Evolutionary conservation across 1,284 basidiomycete species (phyloP).

Genomic region (Athelia sp.): DNA sequence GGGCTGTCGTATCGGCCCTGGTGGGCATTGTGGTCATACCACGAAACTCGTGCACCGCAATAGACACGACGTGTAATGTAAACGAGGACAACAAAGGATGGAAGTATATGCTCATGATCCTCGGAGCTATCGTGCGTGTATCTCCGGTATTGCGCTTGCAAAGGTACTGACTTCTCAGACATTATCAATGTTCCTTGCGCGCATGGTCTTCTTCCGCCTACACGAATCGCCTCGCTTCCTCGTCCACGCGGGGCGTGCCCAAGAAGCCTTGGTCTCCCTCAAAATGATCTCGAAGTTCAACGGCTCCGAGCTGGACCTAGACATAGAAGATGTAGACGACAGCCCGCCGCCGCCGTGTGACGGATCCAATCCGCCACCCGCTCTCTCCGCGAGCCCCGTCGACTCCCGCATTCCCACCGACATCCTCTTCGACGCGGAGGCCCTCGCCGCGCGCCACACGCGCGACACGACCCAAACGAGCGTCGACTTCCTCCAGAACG

Average conservation of each 20-base stretch:
- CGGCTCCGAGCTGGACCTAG: conserved; percentile 62
- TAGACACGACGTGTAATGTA: conserved; percentile 53
- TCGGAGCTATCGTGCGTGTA: conserved; percentile 73
- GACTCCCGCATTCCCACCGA: not conserved
- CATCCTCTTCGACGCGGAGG: conserved; percentile 5
- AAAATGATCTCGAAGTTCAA: conserved; percentile 84
- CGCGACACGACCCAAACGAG: conserved; percentile 12
- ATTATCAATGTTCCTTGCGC: conserved; percentile 78
- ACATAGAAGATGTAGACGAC: conserved; percentile 71
- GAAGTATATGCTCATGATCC: conserved; percentile 73
- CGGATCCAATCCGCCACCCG: conserved; percentile 1
- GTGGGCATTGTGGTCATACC: conserved; percentile 80
- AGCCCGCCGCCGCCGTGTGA: conserved; percentile 19
- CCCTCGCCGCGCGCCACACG: not conserved
- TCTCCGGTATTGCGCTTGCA: conserved; percentile 8
- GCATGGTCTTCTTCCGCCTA: conserved; percentile 85
- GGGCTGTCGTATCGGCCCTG: conserved; percentile 79
- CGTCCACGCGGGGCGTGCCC: conserved; percentile 75
- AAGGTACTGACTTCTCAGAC: conserved; percentile 59
- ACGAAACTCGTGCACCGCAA: conserved; percentile 60
- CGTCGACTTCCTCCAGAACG: conserved; percentile 14
- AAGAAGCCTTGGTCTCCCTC: conserved; percentile 79
- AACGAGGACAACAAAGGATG: conserved; percentile 76
- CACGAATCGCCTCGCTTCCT: conserved; percentile 93
- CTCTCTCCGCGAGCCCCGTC: not conserved